Evolutionary conservation across 2,329 filamentous ascomycete genomes (phyloP).

Genomic region (Alternaria viburni): DNA sequence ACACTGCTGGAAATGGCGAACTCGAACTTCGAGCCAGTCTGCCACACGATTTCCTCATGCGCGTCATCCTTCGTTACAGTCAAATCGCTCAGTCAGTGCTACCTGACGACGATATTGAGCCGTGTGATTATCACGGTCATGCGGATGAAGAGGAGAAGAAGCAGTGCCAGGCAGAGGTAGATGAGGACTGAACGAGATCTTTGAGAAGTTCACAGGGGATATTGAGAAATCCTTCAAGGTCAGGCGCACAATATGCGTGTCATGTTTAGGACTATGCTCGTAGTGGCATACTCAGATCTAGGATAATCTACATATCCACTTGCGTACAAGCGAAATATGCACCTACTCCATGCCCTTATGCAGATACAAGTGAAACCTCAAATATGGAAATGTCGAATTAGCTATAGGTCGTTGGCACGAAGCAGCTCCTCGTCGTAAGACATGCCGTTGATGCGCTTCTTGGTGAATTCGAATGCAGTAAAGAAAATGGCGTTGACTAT

Average conservation of each 20-base stretch:
- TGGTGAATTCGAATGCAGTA: constrained; percentile 83
- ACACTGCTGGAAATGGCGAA: background rate
- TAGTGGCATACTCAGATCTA: constrained; percentile 7
- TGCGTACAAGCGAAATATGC: constrained; percentile 6
- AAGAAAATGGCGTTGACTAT: constrained; percentile 90
- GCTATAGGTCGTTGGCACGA: constrained; percentile 31
- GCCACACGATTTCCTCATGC: constrained; percentile 2
- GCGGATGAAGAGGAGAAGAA: background rate
- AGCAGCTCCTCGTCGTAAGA: constrained; percentile 47
- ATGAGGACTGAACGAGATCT: background rate
- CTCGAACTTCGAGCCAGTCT: background rate
- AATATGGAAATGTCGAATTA: background rate
- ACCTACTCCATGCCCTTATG: constrained; percentile 35
- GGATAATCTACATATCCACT: constrained; percentile 18
- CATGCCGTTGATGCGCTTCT: constrained; percentile 61
- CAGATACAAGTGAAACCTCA: constrained; percentile 11
- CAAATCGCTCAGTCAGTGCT: too few species aligned
- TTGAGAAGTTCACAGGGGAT: background rate
- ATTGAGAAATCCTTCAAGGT: background rate
- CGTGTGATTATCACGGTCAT: constrained; percentile 11
- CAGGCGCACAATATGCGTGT: background rate
- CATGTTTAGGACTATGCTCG: constrained; percentile 21
- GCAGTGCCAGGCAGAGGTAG: background rate
- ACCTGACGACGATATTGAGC: too few species aligned
- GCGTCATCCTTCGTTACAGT: constrained; percentile 3